These are phyloP conservation scores for Amniculicola lignicola DNA, from an alignment of 495 filamentous ascomycete genomes.

Conservation along the genomic window DNA sequence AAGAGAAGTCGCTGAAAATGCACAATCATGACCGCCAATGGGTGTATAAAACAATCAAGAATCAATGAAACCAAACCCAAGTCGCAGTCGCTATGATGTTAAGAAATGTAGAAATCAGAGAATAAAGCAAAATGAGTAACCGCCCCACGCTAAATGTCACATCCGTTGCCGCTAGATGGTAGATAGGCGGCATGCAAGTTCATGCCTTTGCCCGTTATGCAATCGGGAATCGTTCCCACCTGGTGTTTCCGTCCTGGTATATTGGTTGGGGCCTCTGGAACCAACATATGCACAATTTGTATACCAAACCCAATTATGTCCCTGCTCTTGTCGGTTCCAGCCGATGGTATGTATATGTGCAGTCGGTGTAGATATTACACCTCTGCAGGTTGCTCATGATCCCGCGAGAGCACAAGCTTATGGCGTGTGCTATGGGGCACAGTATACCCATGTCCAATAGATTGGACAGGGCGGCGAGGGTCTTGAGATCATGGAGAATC, in stretches of 20 bases:
- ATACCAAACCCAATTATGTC: slow-evolving; percentile 27
- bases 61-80: slow-evolving; percentile 7
- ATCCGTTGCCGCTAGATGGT: slow-evolving; percentile 31
- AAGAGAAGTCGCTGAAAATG: slow-evolving; percentile 21
- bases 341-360: slow-evolving; percentile 20
- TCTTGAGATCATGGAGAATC: too few species aligned
- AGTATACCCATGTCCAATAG: not conserved
- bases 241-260: not conserved
- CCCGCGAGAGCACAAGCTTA: slow-evolving; percentile 4
- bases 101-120: slow-evolving; percentile 9
- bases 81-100: slow-evolving; percentile 24
- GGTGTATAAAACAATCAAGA: slow-evolving; percentile 23
- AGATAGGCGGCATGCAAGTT: slow-evolving; percentile 8
- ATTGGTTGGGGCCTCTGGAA: not conserved
- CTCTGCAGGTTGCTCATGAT: not conserved
- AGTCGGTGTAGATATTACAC: too few species aligned
- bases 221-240: slow-evolving; percentile 16
- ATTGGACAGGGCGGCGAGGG: not conserved
- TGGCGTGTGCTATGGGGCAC: slow-evolving; percentile 5
- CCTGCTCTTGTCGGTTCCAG: slow-evolving; percentile 32
- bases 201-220: slow-evolving; percentile 17
- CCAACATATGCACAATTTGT: not conserved
- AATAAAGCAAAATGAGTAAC: slow-evolving; percentile 11
- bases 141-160: slow-evolving; percentile 34
- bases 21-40: slow-evolving; percentile 32